Evolutionary conservation across 2,329 filamentous ascomycete genomes (phyloP).

Genomic region (Aspergillus sp.): DNA sequence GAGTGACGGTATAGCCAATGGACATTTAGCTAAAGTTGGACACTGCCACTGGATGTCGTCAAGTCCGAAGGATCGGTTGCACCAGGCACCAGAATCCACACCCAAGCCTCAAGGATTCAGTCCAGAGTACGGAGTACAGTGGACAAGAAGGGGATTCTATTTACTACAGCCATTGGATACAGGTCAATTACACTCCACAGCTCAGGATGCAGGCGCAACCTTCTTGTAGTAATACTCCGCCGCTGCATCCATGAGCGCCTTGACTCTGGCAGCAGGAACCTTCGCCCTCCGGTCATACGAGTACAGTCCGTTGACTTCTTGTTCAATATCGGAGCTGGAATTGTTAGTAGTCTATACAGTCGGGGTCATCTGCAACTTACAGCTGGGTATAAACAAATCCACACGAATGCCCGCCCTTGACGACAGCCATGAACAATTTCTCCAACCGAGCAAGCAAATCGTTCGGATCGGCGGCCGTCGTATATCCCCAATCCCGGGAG

Average conservation of each 20-base stretch:
- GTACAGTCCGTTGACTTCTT: constrained; percentile 68
- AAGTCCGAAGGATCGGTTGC: too few relatives aligned
- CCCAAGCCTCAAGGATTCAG: too few relatives aligned
- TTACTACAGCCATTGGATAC: too few relatives aligned
- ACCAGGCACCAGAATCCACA: too few relatives aligned
- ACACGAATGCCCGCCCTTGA: constrained; percentile 57
- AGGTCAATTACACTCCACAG: not conserved
- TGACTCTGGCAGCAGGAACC: constrained; percentile 57
- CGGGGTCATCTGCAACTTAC: constrained; percentile 38
- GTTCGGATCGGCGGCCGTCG: constrained; percentile 60
- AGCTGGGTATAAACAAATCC: constrained; percentile 68
- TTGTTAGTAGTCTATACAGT: not conserved
- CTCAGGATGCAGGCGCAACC: not conserved
- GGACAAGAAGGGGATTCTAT: too few relatives aligned
- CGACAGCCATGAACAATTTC: constrained; percentile 58
- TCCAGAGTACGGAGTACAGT: too few relatives aligned
- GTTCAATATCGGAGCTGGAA: constrained; percentile 57
- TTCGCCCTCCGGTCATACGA: constrained; percentile 63
- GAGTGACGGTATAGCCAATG: too few relatives aligned
- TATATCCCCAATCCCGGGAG: constrained; percentile 66
- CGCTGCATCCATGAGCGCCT: constrained; percentile 57
- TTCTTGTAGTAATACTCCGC: constrained; percentile 45
- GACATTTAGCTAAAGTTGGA: too few relatives aligned
- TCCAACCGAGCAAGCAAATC: constrained; percentile 61
- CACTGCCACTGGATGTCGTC: too few relatives aligned